Conservation (phyloP, 176 grass and related monocot genomes). For the Coix lacrymajobi region DNA sequence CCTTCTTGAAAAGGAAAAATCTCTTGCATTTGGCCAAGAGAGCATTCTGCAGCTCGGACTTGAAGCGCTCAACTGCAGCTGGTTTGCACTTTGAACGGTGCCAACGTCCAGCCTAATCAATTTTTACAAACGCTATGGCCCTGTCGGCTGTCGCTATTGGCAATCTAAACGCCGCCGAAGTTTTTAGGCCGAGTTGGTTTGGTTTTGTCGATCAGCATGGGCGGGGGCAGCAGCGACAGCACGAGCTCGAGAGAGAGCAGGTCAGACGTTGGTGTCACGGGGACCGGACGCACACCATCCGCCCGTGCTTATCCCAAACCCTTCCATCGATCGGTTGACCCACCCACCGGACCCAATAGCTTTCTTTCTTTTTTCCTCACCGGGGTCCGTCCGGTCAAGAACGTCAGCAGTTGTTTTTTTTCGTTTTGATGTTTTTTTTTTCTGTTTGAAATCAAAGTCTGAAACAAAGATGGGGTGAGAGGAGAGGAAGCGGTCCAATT, state of each 20-base stretch:
- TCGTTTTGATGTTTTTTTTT: too few relatives aligned
- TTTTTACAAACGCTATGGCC: background rate
- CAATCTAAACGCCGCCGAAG: background rate
- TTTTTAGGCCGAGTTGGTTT: background rate
- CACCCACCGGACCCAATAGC: background rate
- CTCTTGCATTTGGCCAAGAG: too few relatives aligned
- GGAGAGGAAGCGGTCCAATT: background rate
- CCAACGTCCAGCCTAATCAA: background rate
- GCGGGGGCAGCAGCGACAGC: background rate
- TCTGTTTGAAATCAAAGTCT: too few relatives aligned
- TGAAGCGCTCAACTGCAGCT: too few relatives aligned
- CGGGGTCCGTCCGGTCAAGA: too few relatives aligned
- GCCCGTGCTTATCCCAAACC: background rate
- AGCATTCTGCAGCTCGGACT: too few relatives aligned
- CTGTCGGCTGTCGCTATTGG: background rate
- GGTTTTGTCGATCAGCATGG: background rate
- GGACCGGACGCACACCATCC: background rate
- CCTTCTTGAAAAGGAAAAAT: too few relatives aligned
- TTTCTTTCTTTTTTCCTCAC: too few relatives aligned
- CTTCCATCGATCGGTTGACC: background rate
- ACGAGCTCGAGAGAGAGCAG: background rate
- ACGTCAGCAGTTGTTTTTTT: background rate
- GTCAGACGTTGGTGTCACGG: background rate
- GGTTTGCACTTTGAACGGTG: too few relatives aligned
- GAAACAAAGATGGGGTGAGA: background rate